Evolutionary conservation across 2,329 filamentous ascomycete genomes (phyloP), one percentile per base, ranked within the genome.

Genomic region (Emergomyces orientalis): DNA sequence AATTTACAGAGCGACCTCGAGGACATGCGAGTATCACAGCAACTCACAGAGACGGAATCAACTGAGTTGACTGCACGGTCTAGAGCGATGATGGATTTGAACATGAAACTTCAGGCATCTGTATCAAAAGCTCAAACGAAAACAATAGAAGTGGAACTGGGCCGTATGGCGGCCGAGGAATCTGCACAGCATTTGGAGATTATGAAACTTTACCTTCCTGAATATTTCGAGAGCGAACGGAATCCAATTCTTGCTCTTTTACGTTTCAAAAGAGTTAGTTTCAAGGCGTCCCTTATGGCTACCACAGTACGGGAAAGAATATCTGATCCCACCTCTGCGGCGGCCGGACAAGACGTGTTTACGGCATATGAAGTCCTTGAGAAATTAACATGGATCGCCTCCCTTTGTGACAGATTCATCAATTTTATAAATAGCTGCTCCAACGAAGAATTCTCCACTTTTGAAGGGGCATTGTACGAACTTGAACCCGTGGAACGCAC

Each of bases 61-160:
- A 91, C 92, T 73, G 91, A 97, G 74, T 84, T 97, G 62, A 92
- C 88, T 67, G 89, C 85, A 69, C 88, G 91, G 65, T 96, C 93
- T 54, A 86, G 91, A 66, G 91, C 93, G 61, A 96, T 99, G 88
- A 89, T 96, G 85, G 93, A 99, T 71, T 83, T 99, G 55, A 97
- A 97, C 75, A 85, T 93, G 83, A 95, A 96, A 77, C 83, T 99
- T 52, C 93, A 96, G 71, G 84, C 89, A 62, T 95, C 91, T 14
- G 91, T 91, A 13, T 85, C 91, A 49, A 96, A 96, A 79, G 89
- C 93, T 2, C 93, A 96, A 74, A 87, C 90, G 71, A 97, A 96
- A 79, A 91, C 91, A 0, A 96, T 99, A 65, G 92, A 97, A 68
- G 81, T 97, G 37, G 92, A 97, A 73, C 80, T 97, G 63, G 85